Percentiles rank a stretch among this genome's conserved stretches.
These are phyloP conservation scores for Vaccinium corymbosum DNA, from an alignment of 148 eudicot species.

Conservation along the genomic window DNA sequence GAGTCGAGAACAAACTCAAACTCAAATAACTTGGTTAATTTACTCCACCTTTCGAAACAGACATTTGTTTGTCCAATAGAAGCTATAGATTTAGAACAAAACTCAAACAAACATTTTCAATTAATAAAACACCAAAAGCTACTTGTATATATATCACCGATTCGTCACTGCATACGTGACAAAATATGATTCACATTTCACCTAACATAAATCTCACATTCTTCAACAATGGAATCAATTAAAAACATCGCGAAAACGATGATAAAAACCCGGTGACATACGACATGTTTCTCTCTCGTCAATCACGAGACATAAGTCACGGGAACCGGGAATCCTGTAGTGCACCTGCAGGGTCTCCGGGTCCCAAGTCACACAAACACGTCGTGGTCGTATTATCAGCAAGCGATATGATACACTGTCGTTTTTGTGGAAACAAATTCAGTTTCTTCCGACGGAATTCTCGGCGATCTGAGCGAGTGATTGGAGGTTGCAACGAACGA, in stretches of 20 bases:
- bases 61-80: too few relatives aligned
- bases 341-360: too few relatives aligned
- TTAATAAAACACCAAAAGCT: background rate
- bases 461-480: slow-evolving; percentile 58
- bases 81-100: background rate
- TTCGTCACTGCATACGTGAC: background rate
- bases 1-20: too few relatives aligned
- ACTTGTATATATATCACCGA: background rate
- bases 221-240: background rate
- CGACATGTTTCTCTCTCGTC: too few relatives aligned
- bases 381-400: too few relatives aligned
- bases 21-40: too few relatives aligned
- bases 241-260: background rate
- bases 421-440: background rate
- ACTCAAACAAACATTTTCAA: background rate
- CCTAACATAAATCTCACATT: background rate
- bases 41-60: too few relatives aligned
- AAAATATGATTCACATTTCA: too few relatives aligned
- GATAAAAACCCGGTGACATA: background rate
- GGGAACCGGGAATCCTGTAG: too few relatives aligned
- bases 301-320: too few relatives aligned
- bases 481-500: slow-evolving; percentile 69
- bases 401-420: too few relatives aligned
- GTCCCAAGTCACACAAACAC: too few relatives aligned
- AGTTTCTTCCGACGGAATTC: slow-evolving; percentile 15